Evolutionary conservation across 768 basidiomycete genomes (phyloP).

Genomic region (Punctularia strigosozonata): DNA sequence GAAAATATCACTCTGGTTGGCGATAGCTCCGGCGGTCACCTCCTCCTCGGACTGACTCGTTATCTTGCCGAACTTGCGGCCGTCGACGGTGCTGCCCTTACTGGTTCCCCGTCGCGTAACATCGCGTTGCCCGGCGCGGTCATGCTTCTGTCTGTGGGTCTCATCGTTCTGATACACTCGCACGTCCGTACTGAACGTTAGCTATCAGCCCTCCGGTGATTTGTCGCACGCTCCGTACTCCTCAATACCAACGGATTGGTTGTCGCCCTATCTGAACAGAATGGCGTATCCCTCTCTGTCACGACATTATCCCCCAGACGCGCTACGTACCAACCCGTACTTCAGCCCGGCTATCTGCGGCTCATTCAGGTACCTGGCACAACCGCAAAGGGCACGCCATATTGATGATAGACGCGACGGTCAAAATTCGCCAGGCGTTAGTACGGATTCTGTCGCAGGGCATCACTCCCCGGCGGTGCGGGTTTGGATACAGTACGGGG

Average conservation of each 20-base stretch:
- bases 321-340: background rate
- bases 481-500: background rate
- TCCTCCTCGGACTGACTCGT: slow-evolving; percentile 7
- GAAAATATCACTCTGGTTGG: slow-evolving; percentile 19
- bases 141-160: too few relatives aligned
- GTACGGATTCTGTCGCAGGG: background rate
- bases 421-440: too few relatives aligned
- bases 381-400: too few relatives aligned
- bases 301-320: background rate
- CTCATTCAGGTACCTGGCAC: background rate
- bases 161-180: too few relatives aligned
- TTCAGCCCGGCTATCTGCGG: background rate
- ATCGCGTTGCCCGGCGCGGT: too few relatives aligned
- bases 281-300: background rate
- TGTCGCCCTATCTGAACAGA: background rate
- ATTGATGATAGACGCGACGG: too few relatives aligned
- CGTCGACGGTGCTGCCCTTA: too few relatives aligned
- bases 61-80: slow-evolving; percentile 8
- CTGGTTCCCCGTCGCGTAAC: too few relatives aligned
- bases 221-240: too few relatives aligned
- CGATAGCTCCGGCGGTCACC: slow-evolving; percentile 24
- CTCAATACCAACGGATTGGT: too few relatives aligned
- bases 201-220: too few relatives aligned
- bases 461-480: background rate
- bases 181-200: too few relatives aligned